Conservation (phyloP, 192 early-diverging fungal genomes). For the Chytriomyces confervae region DNA sequence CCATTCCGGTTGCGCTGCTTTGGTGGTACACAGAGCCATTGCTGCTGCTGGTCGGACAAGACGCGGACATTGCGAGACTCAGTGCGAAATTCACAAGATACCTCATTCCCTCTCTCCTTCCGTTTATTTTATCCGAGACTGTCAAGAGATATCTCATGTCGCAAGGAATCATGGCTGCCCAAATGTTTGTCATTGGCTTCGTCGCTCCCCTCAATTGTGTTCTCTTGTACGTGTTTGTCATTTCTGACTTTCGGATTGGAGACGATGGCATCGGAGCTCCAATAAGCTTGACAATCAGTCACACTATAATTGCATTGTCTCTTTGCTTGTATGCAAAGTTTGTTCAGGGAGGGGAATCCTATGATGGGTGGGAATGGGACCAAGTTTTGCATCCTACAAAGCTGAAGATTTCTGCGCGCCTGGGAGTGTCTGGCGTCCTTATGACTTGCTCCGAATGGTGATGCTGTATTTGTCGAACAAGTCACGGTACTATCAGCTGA, state of each 20-base stretch:
- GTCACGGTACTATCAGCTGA: background rate
- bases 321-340: constrained; percentile 66
- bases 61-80: constrained; percentile 68
- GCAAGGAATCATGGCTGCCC: constrained; percentile 87
- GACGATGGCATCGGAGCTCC: constrained; percentile 78
- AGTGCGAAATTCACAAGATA: constrained; percentile 73
- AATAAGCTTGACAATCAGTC: constrained; percentile 75
- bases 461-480: background rate
- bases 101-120: constrained; percentile 74
- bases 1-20: constrained; percentile 72
- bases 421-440: constrained; percentile 80
- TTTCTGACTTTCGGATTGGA: constrained; percentile 71
- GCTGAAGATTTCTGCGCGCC: constrained; percentile 42
- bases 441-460: constrained; percentile 65
- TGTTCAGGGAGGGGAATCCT: constrained; percentile 71
- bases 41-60: constrained; percentile 77
- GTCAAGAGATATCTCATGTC: constrained; percentile 85
- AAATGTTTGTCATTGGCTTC: constrained; percentile 73
- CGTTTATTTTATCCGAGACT: constrained; percentile 83
- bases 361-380: constrained; percentile 83
- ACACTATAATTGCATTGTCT: constrained; percentile 73
- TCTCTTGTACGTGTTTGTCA: constrained; percentile 84
- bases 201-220: constrained; percentile 75
- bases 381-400: constrained; percentile 56
- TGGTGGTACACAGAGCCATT: constrained; percentile 76